A percentile compares a stretch with the other conserved stretches of the same genome.
Conservation (phyloP, 2,329 filamentous ascomycete genomes). For the Fusarium avenaceum region DNA sequence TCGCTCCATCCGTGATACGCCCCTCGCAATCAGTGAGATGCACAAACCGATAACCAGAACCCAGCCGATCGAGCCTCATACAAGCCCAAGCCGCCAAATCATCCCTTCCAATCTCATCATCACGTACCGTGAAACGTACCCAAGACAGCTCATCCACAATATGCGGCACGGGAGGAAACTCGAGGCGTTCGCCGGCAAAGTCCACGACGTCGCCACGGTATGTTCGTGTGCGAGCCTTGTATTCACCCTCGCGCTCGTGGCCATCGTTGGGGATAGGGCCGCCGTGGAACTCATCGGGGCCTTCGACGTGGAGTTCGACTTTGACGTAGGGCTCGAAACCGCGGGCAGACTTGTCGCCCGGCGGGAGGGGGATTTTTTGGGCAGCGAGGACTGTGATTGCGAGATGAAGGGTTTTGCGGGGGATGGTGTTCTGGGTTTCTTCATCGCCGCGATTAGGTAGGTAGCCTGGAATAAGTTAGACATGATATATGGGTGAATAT, state of each 20-base stretch:
- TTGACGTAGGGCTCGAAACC: conserved; percentile 85
- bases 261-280: conserved; percentile 57
- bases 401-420: conserved; percentile 74
- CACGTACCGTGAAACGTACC: conserved; percentile 86
- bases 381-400: conserved; percentile 81
- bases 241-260: conserved; percentile 60
- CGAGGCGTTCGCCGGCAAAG: conserved; percentile 69
- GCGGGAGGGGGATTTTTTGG: conserved; percentile 78
- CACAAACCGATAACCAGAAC: conserved; percentile 81
- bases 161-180: conserved; percentile 67
- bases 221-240: conserved; percentile 71
- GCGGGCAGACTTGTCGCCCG: conserved; percentile 62
- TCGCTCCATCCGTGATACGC: conserved; percentile 72
- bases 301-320: conserved; percentile 85
- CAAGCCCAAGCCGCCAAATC: conserved; percentile 89
- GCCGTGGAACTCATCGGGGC: conserved; percentile 60
- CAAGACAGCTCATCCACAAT: conserved; percentile 79
- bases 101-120: conserved; percentile 85
- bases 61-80: conserved; percentile 84
- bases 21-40: conserved; percentile 80
- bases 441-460: conserved; percentile 47
- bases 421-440: conserved; percentile 52
- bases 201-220: conserved; percentile 72
- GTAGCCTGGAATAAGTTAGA: conserved; percentile 49
- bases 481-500: not conserved